These are phyloP conservation scores for Lachnellula hyalina DNA, from an alignment of 2,329 filamentous ascomycete species.

Conservation along the genomic window DNA sequence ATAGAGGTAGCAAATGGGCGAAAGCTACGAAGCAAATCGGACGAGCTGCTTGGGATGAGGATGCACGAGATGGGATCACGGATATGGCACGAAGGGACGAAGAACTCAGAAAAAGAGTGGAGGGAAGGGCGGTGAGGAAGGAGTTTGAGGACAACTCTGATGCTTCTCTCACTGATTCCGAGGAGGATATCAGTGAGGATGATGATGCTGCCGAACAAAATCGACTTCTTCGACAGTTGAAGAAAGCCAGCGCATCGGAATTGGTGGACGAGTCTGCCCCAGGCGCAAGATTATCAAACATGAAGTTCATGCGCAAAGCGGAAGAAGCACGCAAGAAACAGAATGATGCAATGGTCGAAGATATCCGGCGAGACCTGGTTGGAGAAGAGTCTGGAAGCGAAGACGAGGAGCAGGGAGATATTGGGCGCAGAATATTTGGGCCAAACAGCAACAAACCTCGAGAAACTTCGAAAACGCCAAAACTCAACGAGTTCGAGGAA, in stretches of 20 bases:
- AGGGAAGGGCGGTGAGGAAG: slow-evolving; percentile 51
- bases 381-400: slow-evolving; percentile 56
- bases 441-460: slow-evolving; percentile 40
- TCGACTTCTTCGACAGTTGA: slow-evolving; percentile 45
- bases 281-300: slow-evolving; percentile 65
- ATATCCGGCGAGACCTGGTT: slow-evolving; percentile 65
- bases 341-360: slow-evolving; percentile 71
- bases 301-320: slow-evolving; percentile 93
- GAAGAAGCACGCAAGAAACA: slow-evolving; percentile 71
- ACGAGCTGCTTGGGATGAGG: slow-evolving; percentile 63
- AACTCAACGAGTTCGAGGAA: slow-evolving; percentile 55
- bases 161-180: slow-evolving; percentile 52
- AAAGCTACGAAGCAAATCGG: slow-evolving; percentile 62
- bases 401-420: slow-evolving; percentile 48
- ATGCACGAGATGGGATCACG: slow-evolving; percentile 57
- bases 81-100: slow-evolving; percentile 64
- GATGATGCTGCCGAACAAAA: slow-evolving; percentile 45
- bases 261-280: slow-evolving; percentile 44
- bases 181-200: slow-evolving; percentile 47
- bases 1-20: slow-evolving; percentile 67
- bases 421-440: slow-evolving; percentile 69
- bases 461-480: slow-evolving; percentile 25
- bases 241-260: slow-evolving; percentile 40
- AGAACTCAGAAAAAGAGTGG: slow-evolving; percentile 59
- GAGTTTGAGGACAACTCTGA: slow-evolving; percentile 42